Percentiles rank a stretch among this genome's conserved stretches.
Conservation (phyloP, 805 yeast genomes). For the Maudiozyma turicensis region DNA sequence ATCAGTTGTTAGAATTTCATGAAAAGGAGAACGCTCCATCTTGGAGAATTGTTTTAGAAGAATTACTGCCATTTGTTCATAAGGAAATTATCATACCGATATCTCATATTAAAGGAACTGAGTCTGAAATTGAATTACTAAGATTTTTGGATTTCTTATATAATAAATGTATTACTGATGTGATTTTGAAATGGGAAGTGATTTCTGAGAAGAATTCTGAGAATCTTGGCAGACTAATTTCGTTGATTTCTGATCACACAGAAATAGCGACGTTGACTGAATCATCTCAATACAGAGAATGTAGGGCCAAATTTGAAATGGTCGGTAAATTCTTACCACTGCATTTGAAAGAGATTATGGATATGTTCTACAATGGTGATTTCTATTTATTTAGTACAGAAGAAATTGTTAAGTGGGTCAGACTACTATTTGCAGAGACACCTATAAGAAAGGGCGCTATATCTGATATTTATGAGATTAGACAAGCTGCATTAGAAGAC, state of each 20-base stretch:
- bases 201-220: constrained; percentile 28
- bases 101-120: constrained; percentile 6
- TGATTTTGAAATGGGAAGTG: constrained; percentile 23
- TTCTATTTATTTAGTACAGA: constrained; percentile 31
- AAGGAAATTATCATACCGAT: constrained; percentile 13
- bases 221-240: constrained; percentile 20
- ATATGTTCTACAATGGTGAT: constrained; percentile 33
- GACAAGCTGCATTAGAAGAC: constrained; percentile 39
- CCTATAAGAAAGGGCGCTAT: constrained; percentile 28
- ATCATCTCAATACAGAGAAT: constrained; percentile 16
- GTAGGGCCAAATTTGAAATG: constrained; percentile 21
- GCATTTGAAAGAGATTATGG: constrained; percentile 36
- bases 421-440: constrained; percentile 34
- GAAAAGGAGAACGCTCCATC: constrained; percentile 16
- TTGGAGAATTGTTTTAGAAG: constrained; percentile 15
- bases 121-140: constrained; percentile 7
- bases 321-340: constrained; percentile 22
- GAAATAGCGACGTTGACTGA: constrained; percentile 11
- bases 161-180: constrained; percentile 12
- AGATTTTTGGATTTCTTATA: constrained; percentile 16
- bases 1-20: constrained; percentile 15
- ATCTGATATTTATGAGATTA: constrained; percentile 32
- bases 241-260: constrained; percentile 18
- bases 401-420: constrained; percentile 31
- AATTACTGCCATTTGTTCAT: constrained; percentile 17